phyloP scores from a whole-genome alignment of 2,329 filamentous ascomycete genomes.

The Fusarium guadeloupense region DNA sequence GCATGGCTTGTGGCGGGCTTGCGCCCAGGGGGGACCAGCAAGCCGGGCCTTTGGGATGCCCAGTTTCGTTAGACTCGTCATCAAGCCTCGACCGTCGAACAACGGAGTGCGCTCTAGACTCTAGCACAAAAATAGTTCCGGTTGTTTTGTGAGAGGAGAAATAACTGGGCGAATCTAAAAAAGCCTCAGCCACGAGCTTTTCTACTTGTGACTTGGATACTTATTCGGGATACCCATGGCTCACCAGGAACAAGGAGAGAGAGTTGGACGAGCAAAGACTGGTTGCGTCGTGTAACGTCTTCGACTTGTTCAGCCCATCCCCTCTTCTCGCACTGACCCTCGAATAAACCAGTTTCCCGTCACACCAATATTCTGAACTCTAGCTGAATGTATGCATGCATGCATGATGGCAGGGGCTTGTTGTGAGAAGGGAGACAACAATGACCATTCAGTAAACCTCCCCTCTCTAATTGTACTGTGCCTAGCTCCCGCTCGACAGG shows the following conservation, averaged over 20 bases:
- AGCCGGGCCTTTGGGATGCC: constrained; percentile 10
- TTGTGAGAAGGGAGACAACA: constrained; percentile 1
- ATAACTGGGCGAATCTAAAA: constrained; percentile 11
- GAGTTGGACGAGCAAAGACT: not conserved
- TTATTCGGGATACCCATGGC: not conserved
- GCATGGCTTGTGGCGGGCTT: constrained; percentile 8
- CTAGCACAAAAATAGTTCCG: constrained; percentile 5
- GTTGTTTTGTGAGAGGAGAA: constrained; percentile 19
- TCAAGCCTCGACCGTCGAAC: constrained; percentile 17
- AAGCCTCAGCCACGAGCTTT: constrained; percentile 25
- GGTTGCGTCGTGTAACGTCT: constrained; percentile 7
- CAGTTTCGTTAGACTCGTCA: constrained; percentile 11
- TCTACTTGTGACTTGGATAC: constrained; percentile 3
- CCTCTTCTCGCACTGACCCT: constrained; percentile 8
- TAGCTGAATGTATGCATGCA: not conserved
- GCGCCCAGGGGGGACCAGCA: constrained; percentile 3
- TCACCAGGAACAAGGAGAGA: constrained; percentile 11
- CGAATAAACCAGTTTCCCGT: not conserved
- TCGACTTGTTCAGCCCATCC: constrained; percentile 6
- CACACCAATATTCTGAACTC: constrained; percentile 5
- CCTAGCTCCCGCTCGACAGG: not conserved
- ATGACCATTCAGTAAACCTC: not conserved
- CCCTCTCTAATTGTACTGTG: not conserved
- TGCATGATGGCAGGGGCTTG: constrained; percentile 24
- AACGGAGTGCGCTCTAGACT: constrained; percentile 10